Base-by-base conservation (phyloP, 2,329 filamentous ascomycete species). In the Sporothrix brasiliensis region DNA sequence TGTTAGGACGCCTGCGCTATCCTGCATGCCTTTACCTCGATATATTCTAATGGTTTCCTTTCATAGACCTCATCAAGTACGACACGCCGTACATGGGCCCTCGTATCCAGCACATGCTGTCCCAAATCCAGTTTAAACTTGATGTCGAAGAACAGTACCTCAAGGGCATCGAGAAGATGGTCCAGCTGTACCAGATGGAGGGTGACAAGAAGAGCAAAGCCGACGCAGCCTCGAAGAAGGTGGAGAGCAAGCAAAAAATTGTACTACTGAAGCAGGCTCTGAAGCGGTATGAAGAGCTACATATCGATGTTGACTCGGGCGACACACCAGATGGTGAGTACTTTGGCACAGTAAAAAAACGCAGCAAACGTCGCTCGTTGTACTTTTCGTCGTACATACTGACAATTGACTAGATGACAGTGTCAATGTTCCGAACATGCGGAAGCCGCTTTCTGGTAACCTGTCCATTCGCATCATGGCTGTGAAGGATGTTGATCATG, bases 121-220 rank as follows among this genome's bases (percentile, higher is more conserved):
- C 95, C 63, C 95, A 99, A 80, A 90, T 99, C 74, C 93, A 98
- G 81, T 99, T 99, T 84, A 99, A 99, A 83, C 87, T 99, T 73
- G 97, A 95, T 75, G 95, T 99, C 39, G 95, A 99, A 80, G 97
- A 97, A 79, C 95, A 99, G 81, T 99, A 99, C 81, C 93, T 98
- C 75, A 96, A 97, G 78, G 95, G 95, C 73, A 95, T 99, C 76
- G 95, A 99, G 81, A 99, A 99, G 84, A 98, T 99, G 95, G 92
- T 97, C 61, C 93, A 95, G 79, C 85, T 99, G 49, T 99, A 99
- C 79, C 90, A 95, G 78, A 95, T 98, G 87, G 95, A 98, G 80
- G 94, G 95, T 41, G 95, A 99, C 79, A 90, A 94, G 76, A 97
- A 97, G 84, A 98, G 94, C 82, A 92, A 91, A 79, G 89, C 92